Evolutionary conservation across 345 rosid genomes (phyloP).

Genomic region (Arabidopsis arenosa): DNA sequence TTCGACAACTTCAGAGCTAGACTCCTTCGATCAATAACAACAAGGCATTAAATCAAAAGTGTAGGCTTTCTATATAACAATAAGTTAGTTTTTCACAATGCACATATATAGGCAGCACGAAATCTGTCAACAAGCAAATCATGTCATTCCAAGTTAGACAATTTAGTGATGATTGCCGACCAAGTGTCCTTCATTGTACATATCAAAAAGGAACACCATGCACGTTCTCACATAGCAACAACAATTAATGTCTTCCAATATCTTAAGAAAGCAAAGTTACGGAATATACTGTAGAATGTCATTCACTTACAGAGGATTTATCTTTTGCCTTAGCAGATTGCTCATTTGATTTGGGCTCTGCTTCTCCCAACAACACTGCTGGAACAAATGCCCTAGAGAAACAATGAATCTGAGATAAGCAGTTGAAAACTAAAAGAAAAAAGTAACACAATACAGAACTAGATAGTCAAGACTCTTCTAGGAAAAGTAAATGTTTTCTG

Average conservation of each 20-base stretch:
- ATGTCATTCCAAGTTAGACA: conserved; percentile 22
- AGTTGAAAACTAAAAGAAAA: conserved; percentile 5
- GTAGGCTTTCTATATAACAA: background rate
- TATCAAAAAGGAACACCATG: conserved; percentile 3
- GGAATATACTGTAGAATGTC: conserved; percentile 11
- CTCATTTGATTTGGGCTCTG: conserved; percentile 78
- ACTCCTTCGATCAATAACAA: conserved; percentile 58
- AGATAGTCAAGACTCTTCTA: conserved; percentile 30
- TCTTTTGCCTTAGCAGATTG: conserved; percentile 75
- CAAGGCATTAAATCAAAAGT: conserved; percentile 14
- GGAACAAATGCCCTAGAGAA: conserved; percentile 95
- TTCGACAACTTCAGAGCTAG: conserved; percentile 68
- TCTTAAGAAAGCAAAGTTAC: conserved; percentile 25
- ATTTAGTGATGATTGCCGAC: conserved; percentile 9
- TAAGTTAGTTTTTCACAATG: conserved; percentile 22
- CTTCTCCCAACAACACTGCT: conserved; percentile 93
- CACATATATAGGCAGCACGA: conserved; percentile 22
- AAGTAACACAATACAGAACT: conserved; percentile 14
- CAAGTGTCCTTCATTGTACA: conserved; percentile 16
- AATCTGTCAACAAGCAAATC: conserved; percentile 13
- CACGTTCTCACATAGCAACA: conserved; percentile 21
- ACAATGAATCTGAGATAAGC: conserved; percentile 29
- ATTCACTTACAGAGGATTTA: conserved; percentile 64
- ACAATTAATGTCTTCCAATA: conserved; percentile 24
- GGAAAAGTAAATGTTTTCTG: conserved; percentile 7